These are phyloP conservation scores for Epichloe baconii DNA, from an alignment of 2,329 filamentous ascomycete species.

Conservation along the genomic window DNA sequence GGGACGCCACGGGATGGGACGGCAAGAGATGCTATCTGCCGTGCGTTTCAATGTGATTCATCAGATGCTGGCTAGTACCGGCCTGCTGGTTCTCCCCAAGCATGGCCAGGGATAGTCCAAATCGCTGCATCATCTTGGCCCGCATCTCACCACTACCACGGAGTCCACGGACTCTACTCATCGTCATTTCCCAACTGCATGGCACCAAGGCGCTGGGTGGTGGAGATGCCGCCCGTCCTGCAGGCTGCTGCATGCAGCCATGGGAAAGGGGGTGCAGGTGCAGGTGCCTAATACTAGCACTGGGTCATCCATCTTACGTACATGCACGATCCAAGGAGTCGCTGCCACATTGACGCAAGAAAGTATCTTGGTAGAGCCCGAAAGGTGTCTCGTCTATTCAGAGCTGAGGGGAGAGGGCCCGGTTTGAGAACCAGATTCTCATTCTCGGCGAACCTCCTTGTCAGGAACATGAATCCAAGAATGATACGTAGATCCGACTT, in stretches of 20 bases:
- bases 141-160: not conserved
- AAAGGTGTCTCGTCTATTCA: not conserved
- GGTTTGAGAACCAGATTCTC: not conserved
- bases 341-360: too few species aligned
- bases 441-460: not conserved
- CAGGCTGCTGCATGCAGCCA: too few species aligned
- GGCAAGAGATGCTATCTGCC: too few species aligned
- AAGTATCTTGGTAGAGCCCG: too few species aligned
- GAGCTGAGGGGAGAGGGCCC: not conserved
- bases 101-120: too few species aligned
- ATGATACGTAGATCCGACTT: not conserved
- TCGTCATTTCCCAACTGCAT: too few species aligned
- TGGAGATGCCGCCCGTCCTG: too few species aligned
- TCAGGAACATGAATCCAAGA: not conserved
- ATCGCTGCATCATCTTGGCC: not conserved
- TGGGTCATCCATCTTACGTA: too few species aligned
- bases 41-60: not conserved
- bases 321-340: too few species aligned
- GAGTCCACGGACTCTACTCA: not conserved
- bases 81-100: not conserved
- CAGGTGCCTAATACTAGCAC: too few species aligned
- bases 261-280: too few species aligned
- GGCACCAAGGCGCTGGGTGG: too few species aligned
- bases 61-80: not conserved
- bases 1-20: not conserved